These are phyloP conservation scores for Suaeda aralocaspica DNA, from an alignment of 148 eudicot species.

Conservation along the genomic window DNA sequence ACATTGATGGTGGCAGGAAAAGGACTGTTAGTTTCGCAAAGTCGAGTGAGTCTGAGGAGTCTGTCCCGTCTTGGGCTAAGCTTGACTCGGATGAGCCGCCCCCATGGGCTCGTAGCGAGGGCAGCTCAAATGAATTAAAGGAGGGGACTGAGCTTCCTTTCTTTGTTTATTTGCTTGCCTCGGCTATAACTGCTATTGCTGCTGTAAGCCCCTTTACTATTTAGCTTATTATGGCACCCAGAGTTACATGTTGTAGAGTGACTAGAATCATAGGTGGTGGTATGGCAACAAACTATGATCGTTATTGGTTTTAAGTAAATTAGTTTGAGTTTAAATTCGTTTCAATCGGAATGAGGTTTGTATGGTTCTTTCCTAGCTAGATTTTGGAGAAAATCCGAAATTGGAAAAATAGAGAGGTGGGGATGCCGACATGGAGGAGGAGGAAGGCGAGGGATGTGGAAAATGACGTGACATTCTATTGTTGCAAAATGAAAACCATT, in stretches of 20 bases:
- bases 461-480: neutral
- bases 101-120: conserved; percentile 86
- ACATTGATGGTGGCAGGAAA: conserved; percentile 1
- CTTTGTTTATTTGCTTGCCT: conserved; percentile 80
- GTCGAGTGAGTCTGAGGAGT: conserved; percentile 41
- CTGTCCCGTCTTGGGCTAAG: conserved; percentile 80
- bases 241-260: neutral
- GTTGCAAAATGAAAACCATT: too few species aligned
- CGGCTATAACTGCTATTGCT: conserved; percentile 93
- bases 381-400: neutral
- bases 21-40: conserved; percentile 34
- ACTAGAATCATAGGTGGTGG: neutral
- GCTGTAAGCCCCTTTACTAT: conserved; percentile 42
- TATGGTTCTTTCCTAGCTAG: too few species aligned
- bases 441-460: neutral
- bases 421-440: neutral
- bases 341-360: neutral
- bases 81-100: conserved; percentile 91
- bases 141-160: conserved; percentile 56
- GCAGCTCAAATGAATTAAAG: conserved; percentile 31
- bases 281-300: neutral
- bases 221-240: neutral
- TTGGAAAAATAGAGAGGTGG: neutral
- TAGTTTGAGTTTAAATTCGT: neutral
- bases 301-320: too few species aligned